A percentile compares a stretch with the other conserved stretches of the same genome.
phyloP scores from a whole-genome alignment of 2,329 filamentous ascomycete genomes.

The Curvularia sp. region DNA sequence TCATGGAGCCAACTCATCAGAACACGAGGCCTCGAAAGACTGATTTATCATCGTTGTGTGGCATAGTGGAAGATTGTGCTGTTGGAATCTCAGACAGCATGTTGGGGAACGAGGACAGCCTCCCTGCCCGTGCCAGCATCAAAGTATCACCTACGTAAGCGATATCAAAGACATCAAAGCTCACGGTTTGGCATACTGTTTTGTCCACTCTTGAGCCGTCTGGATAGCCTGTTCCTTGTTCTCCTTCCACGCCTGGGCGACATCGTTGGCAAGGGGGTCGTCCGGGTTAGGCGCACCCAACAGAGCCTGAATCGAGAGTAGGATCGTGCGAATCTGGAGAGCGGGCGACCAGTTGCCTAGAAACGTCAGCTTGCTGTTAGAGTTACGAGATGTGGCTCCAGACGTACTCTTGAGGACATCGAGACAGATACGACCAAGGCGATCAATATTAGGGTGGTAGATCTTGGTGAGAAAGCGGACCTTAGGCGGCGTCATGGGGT shows the following conservation, averaged over 20 bases:
- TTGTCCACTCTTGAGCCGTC: conserved; percentile 91
- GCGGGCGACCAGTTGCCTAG: conserved; percentile 98
- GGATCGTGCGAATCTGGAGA: conserved; percentile 95
- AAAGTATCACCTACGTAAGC: not conserved
- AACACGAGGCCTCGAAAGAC: not conserved
- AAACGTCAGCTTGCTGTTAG: conserved; percentile 8
- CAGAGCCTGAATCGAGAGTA: conserved; percentile 97
- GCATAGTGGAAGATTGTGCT: not conserved
- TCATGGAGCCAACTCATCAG: conserved; percentile 4
- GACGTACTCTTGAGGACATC: conserved; percentile 93
- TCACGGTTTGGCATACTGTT: conserved; percentile 69
- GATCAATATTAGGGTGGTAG: conserved; percentile 99
- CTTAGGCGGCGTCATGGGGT: conserved; percentile 98
- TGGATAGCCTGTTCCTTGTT: conserved; percentile 90
- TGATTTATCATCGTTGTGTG: not conserved
- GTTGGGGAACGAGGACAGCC: not conserved
- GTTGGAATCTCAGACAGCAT: conserved; percentile 5
- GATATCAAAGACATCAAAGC: not conserved
- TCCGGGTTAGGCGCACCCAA: conserved; percentile 97
- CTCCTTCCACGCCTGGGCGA: conserved; percentile 98
- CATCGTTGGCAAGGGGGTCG: conserved; percentile 96
- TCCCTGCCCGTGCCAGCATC: not conserved
- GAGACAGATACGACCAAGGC: conserved; percentile 93
- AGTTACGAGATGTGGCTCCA: not conserved
- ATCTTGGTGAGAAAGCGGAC: conserved; percentile 99